Conservation (phyloP, 202 grass and related monocot genomes). For the Hordeum pubiflorum region DNA sequence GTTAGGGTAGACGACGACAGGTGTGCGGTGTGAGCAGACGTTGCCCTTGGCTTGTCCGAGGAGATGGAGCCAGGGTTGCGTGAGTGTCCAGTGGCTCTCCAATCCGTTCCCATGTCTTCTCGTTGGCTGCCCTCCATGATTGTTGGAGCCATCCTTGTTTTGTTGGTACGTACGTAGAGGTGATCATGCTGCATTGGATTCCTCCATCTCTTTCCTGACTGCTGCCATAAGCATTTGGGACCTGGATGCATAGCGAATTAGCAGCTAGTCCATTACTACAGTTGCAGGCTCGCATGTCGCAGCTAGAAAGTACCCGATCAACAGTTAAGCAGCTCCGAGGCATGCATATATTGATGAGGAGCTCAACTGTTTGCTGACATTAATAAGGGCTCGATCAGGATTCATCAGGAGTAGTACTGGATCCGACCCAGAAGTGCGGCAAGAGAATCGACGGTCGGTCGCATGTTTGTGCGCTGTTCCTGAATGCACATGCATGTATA, state of each 20-base stretch:
- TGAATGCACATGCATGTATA: not conserved
- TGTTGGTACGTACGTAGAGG: not conserved
- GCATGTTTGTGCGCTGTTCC: not conserved
- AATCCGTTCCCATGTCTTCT: not conserved
- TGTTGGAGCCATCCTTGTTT: constrained; percentile 34
- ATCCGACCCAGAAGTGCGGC: not conserved
- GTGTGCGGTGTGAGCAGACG: not conserved
- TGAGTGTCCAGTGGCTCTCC: constrained; percentile 31
- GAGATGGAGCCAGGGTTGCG: constrained; percentile 29
- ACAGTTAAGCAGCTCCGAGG: not conserved
- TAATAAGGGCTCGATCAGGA: not conserved
- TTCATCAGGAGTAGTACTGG: not conserved
- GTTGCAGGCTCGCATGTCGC: not conserved
- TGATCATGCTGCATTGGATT: constrained; percentile 21
- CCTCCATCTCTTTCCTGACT: not conserved
- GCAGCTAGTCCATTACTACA: not conserved
- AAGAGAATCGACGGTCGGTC: not conserved
- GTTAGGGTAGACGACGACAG: not conserved
- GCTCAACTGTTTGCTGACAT: not conserved
- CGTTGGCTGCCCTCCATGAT: constrained; percentile 37
- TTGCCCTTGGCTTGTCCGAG: not conserved
- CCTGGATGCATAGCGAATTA: not conserved
- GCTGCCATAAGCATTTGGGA: not conserved
- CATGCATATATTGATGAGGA: not conserved
- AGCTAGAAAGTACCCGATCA: not conserved